Evolutionary conservation across 306 rosid genomes (phyloP), one percentile per base, ranked within the genome.

Genomic region (Begonia masoniana): DNA sequence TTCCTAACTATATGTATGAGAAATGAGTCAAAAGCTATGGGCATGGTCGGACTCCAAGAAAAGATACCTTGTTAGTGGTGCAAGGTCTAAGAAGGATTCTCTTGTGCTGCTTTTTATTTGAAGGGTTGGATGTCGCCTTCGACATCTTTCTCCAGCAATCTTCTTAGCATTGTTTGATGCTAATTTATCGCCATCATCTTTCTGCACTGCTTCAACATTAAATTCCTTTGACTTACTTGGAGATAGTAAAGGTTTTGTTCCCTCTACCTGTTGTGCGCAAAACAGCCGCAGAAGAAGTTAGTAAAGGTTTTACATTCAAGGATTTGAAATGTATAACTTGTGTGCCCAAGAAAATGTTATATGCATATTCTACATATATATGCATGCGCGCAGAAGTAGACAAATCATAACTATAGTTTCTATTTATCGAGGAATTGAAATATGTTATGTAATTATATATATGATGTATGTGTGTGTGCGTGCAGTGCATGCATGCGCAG

Each of bases 11-110:
- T 26, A 26, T 6, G 35, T 26, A 3, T 1, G 2, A 26, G 6
- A 26, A 26, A 26, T 26, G 19, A 17, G 19, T 17, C 19, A 17
- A 17, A 17, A 17, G 19, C 19, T 17, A 17, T 17, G 24, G 24
- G 2, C 24, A 21, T 21, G 2, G 24, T 21, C 24, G 24, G 47
- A 43, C 47, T 43, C 43, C 54, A 15, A 52, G 17, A 6, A 48
- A 15, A 45, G n/a, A 51, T 43, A 82, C 95, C 92, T 79, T 67
- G 57, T 71, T 71, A 58, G 69, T 62, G 24, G 62, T 66, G 67
- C 66, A 65, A 57, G 50, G 51, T 51, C 15, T 58, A 17, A 62
- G 56, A 26, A 75, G 61, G 55, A 70, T 65, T 55, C 47, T 49
- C 56, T 57, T 71, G 56, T 42, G 80, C 55, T 69, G 72, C 67